Base-by-base conservation (phyloP, 2,329 filamentous ascomycete genomes). In the Pezicula neosporulosa region DNA sequence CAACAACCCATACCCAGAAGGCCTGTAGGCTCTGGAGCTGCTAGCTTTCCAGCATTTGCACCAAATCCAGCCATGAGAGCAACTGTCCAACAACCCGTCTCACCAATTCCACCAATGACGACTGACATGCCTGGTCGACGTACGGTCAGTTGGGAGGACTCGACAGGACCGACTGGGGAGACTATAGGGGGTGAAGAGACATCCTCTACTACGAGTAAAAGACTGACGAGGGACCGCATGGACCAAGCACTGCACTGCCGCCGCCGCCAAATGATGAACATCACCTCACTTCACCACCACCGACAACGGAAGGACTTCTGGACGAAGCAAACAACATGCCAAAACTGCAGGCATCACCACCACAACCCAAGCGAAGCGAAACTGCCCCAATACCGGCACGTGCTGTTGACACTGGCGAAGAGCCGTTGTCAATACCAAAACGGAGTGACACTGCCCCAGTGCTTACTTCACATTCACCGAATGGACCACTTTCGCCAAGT, bases 51-150 rank as follows among this genome's bases (percentile, higher is more conserved):
- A 19, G 35, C 28, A 16, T 47, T 38, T 13, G 36, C 48, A 19
- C 33, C 59, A 7, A 49, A 35, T 33, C 54, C 52, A 30, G 47
- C 46, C 30, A 61, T 58, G 57, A 51, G 47, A 50, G 56, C 58
- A 27, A 60, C 56, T 9, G 42, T 60, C 28, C 48, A 56, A 43
- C 54, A 58, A 36, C 58, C 61, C 41, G 47, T 56, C 15, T 63
- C 58, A 8, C 60, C 63, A 7, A 55, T 60, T 50, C 61, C 60
- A 37, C 57, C 61, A 38, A 52, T 52, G 12, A 38, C 47, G 16
- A 43, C 47, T 45, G 48, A 41, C 38, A 44, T 48, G 16, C 27
- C 56, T 27, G 49, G 57, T n/a, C 44, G 28, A 41, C 49, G 51
- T 9, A 42, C 56, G 16, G 44, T 51, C 30, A 48, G 54, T 48